Evolutionary conservation across 352 stramenopile genomes (phyloP).

Genomic region (Pythium brachiatum): DNA sequence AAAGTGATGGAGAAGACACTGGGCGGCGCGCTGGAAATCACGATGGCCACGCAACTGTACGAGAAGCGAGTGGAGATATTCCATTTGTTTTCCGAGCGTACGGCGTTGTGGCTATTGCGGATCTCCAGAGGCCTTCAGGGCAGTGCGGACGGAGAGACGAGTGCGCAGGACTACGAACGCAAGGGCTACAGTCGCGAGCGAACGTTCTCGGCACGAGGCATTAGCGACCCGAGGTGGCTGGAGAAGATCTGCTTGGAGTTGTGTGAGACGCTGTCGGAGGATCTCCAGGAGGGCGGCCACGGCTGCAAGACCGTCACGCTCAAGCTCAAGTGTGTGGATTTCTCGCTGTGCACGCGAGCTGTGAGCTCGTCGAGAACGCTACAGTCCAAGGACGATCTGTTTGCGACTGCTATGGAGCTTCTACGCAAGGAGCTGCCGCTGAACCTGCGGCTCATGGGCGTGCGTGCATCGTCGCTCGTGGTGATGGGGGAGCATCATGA

Average conservation of each 20-base stretch:
- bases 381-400: constrained; percentile 46
- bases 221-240: constrained; percentile 28
- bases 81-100: constrained; percentile 68
- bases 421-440: constrained; percentile 64
- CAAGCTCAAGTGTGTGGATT: constrained; percentile 71
- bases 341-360: constrained; percentile 53
- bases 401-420: constrained; percentile 40
- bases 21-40: constrained; percentile 61
- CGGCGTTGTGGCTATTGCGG: constrained; percentile 67
- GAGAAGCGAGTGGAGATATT: constrained; percentile 51
- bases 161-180: constrained; percentile 50
- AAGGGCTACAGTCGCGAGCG: constrained; percentile 80
- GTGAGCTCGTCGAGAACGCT: constrained; percentile 42
- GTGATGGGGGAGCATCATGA: constrained; percentile 19
- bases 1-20: constrained; percentile 96
- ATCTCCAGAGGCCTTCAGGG: constrained; percentile 60
- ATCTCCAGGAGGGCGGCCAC: constrained; percentile 43
- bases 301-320: constrained; percentile 62
- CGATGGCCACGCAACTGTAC: constrained; percentile 83
- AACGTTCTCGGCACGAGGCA: constrained; percentile 45
- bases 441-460: constrained; percentile 62
- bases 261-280: constrained; percentile 49
- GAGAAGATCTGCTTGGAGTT: constrained; percentile 68
- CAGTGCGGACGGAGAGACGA: background rate
- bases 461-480: constrained; percentile 53